Base-by-base conservation (phyloP, 371 early-diverging fungal species). In the Rhizopus stolonifer region DNA sequence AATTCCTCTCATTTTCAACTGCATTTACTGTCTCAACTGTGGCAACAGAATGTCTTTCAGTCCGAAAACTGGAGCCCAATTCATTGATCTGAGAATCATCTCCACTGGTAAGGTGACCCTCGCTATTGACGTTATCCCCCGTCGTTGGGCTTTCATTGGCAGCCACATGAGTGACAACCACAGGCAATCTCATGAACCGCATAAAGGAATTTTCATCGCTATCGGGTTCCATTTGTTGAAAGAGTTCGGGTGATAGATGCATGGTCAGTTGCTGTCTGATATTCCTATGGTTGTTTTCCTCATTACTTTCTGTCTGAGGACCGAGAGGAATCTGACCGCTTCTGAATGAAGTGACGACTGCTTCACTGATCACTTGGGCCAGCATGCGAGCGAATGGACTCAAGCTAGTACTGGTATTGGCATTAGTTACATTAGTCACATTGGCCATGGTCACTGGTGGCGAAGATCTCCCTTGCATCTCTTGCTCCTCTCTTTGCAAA, bases 351-450 rank as follows among this genome's bases (percentile, higher is more conserved):
- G 62, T 25, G 1, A 56, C 38, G 0, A 61, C 62, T 0, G 62
- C 62, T 33, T 61, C 62, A 49, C 49, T 56, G 18, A 61, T 56
- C 0, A 61, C 62, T 18, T 56, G 56, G 8, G 53, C 54, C 36
- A 61, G 47, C 62, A 61, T 61, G 11, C 62, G 40, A 18, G 62
- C 47, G 32, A 56, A 61, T 1, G 62, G 57, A 31, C 53, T 52
- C 14, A 51, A 36, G 4, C 4, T 19, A 13, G n/a, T 7, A 33
- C 14, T 5, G 32, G 47, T 18, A 21, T 19, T 42, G 10, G 40
- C n/a, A n/a, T n/a, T n/a, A n/a, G n/a, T n/a, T n/a, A n/a, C 18
- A 5, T 19, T 42, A 8, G 51, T 39, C 3, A 26, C 9, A 40
- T 26, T 40, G 17, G 52, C 4, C 14, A 26, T 19, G 11, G 42